Conservation (phyloP, 441 rosid species). For the Manihot esculenta region DNA sequence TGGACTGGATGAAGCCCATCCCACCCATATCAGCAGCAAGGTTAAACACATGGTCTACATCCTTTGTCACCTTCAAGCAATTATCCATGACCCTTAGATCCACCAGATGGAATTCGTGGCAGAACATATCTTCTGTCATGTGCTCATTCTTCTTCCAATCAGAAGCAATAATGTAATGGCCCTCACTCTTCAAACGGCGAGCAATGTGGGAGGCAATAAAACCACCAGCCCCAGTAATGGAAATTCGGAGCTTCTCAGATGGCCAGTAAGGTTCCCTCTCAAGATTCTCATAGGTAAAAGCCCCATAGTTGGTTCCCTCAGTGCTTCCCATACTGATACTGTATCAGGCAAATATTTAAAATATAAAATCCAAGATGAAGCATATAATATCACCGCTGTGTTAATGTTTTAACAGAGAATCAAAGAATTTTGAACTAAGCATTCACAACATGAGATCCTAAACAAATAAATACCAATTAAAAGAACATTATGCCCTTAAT, state of each 20-base stretch:
- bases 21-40: slow-evolving; percentile 99
- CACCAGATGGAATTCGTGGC: slow-evolving; percentile 88
- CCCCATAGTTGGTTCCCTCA: slow-evolving; percentile 65
- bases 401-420: not conserved
- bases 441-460: not conserved
- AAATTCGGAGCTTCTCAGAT: slow-evolving; percentile 68
- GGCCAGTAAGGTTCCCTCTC: slow-evolving; percentile 94
- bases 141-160: slow-evolving; percentile 98
- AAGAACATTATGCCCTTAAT: not conserved
- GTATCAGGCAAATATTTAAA: slow-evolving; percentile 15
- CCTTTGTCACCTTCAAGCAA: slow-evolving; percentile 76
- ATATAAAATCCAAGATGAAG: not conserved
- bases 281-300: slow-evolving; percentile 75
- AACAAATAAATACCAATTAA: not conserved
- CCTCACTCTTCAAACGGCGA: slow-evolving; percentile 86
- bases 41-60: slow-evolving; percentile 86
- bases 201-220: slow-evolving; percentile 99
- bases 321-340: slow-evolving; percentile 84
- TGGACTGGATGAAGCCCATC: slow-evolving; percentile 98
- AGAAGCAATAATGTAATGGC: slow-evolving; percentile 32
- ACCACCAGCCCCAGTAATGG: slow-evolving; percentile 93
- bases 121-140: slow-evolving; percentile 97
- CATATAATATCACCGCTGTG: not conserved
- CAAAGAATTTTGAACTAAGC: not conserved
- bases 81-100: slow-evolving; percentile 98